Base-by-base conservation (phyloP, 805 yeast species). In the Monosporozyma aerobia region DNA sequence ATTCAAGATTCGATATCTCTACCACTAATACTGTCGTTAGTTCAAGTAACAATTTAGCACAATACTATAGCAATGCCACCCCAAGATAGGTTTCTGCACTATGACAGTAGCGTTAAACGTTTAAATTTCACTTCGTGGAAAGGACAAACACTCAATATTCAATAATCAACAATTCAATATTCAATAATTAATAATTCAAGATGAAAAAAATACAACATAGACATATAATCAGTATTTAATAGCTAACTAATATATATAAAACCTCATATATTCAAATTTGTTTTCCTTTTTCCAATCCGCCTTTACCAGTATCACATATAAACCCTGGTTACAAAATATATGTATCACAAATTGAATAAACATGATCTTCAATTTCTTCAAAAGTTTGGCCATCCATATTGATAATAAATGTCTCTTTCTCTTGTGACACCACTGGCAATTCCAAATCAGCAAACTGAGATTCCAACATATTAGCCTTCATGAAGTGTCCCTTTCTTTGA, bases 391-490 rank as follows among this genome's bases (percentile, higher is more conserved):
- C 59, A 44, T 65, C 65, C 19, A 71, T 69, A 22, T 67, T 56
- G 2, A 71, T 57, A n/a, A 67, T 59, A 8, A 56, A 46, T 23
- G 72, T 64, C 27, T 67, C 56, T 2, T 59, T 54, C 51, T 69
- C 70, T 22, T 69, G 71, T 2, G 62, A 70, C 16, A 39, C 25
- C 13, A 59, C 45, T 0, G 97, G 97, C 5, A 87, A 69, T 65
- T 90, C 86, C 78, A 88, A 77, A 52, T 81, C 82, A 13, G 74
- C 80, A 57, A 82, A 83, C 66, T 90, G 97, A 22, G 90, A 81
- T 54, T 79, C 76, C 50, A 90, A 81, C 97, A 90, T 88, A 55
- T 80, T 78, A 4, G 83, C 77, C 64, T 90, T 90, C 96, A 94
- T 90, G 66, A 77, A 94, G 64, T 94, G 99, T 48, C 80, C 80